These are phyloP conservation scores for Monosporascus sp. DNA, from an alignment of 2,329 filamentous ascomycete genomes.

Conservation along the genomic window DNA sequence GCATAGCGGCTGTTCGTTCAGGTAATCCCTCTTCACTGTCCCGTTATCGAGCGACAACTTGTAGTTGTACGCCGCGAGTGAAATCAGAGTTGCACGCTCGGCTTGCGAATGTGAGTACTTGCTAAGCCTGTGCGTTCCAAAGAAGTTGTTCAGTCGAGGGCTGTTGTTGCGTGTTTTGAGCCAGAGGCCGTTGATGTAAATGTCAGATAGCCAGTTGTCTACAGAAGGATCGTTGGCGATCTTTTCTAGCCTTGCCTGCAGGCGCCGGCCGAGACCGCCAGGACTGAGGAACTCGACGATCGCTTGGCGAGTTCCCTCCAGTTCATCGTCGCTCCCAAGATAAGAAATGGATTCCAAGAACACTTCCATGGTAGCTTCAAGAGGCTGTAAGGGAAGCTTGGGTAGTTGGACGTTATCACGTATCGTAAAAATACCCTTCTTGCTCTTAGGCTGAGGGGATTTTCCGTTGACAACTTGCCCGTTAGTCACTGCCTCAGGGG, in stretches of 20 bases:
- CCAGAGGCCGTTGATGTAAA: not conserved
- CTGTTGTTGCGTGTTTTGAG: not conserved
- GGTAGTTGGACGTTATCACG: too few relatives aligned
- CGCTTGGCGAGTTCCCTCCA: not conserved
- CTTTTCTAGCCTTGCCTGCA: not conserved
- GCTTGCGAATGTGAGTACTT: slow-evolving; percentile 4
- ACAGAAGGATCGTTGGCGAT: not conserved
- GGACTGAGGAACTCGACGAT: not conserved
- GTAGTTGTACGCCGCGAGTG: slow-evolving; percentile 1
- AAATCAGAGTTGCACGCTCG: slow-evolving; percentile 5
- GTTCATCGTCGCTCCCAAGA: not conserved
- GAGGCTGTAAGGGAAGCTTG: not conserved
- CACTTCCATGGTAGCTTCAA: not conserved
- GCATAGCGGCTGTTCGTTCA: slow-evolving; percentile 4
- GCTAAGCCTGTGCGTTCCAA: not conserved
- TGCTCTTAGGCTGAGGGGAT: too few relatives aligned
- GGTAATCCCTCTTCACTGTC: slow-evolving; percentile 3
- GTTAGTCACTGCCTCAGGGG: too few relatives aligned
- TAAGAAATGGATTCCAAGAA: not conserved
- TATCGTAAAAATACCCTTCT: too few relatives aligned
- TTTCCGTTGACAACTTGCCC: too few relatives aligned
- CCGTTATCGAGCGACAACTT: slow-evolving; percentile 3
- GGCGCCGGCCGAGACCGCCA: not conserved
- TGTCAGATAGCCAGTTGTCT: not conserved
- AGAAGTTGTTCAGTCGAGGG: not conserved